Evolutionary conservation across 192 early-diverging fungal species (phyloP).

Genomic region (Entophlyctis luteolus): DNA sequence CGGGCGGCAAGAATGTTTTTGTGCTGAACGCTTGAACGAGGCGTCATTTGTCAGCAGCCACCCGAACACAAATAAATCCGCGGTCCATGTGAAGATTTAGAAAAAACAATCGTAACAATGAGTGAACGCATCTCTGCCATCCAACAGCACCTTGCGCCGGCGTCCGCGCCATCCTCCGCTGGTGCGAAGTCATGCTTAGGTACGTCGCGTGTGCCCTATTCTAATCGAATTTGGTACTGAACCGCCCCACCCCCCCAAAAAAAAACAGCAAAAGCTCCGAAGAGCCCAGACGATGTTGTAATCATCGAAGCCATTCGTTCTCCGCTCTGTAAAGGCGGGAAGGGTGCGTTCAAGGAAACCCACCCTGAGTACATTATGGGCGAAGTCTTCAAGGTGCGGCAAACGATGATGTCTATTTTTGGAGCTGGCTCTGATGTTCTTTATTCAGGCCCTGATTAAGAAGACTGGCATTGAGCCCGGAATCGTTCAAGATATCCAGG

Average conservation of each 20-base stretch:
- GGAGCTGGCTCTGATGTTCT: too few relatives aligned
- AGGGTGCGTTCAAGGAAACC: slow-evolving; percentile 90
- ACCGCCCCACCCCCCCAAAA: too few relatives aligned
- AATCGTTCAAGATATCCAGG: slow-evolving; percentile 87
- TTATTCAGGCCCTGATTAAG: slow-evolving; percentile 56
- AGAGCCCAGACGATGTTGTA: slow-evolving; percentile 87
- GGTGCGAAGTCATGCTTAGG: slow-evolving; percentile 1
- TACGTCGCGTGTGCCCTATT: background rate
- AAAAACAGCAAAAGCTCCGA: slow-evolving; percentile 45
- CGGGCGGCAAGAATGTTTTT: too few relatives aligned
- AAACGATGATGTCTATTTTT: too few relatives aligned
- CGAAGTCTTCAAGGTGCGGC: slow-evolving; percentile 58
- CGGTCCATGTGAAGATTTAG: too few relatives aligned
- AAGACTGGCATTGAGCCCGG: slow-evolving; percentile 78
- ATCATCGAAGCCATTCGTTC: slow-evolving; percentile 85
- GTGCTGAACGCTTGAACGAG: too few relatives aligned
- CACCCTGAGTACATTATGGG: slow-evolving; percentile 71
- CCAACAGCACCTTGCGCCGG: slow-evolving; percentile 3
- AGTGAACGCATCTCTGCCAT: slow-evolving; percentile 5
- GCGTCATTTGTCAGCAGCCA: too few relatives aligned
- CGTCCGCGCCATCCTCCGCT: background rate
- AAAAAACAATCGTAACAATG: slow-evolving; percentile 1
- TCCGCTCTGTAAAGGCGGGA: slow-evolving; percentile 81
- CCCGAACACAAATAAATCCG: too few relatives aligned
- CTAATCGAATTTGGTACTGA: background rate